These are phyloP conservation scores for Martensiomyces pterosporus DNA, from an alignment of 192 early-diverging fungal genomes.

Conservation along the genomic window DNA sequence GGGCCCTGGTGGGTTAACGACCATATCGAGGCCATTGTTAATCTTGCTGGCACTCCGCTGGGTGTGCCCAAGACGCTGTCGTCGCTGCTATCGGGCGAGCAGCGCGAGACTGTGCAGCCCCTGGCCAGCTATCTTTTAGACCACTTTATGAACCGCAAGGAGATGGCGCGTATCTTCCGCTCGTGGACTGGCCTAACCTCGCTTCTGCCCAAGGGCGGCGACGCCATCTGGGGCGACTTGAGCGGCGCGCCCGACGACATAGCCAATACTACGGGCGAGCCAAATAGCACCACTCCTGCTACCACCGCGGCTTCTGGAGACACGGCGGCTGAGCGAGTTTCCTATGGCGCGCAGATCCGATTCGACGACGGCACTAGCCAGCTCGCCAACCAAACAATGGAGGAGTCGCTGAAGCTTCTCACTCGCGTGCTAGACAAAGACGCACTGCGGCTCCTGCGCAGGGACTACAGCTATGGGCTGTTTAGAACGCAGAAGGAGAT, in stretches of 20 bases:
- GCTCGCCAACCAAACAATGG: slow-evolving; percentile 44
- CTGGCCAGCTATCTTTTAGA: slow-evolving; percentile 79
- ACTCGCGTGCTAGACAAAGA: slow-evolving; percentile 48
- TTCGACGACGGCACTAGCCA: slow-evolving; percentile 30
- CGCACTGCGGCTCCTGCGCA: slow-evolving; percentile 50
- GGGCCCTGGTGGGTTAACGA: slow-evolving; percentile 71
- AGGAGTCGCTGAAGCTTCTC: slow-evolving; percentile 52
- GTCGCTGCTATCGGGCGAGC: slow-evolving; percentile 73
- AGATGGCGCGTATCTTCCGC: slow-evolving; percentile 72
- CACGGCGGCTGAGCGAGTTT: slow-evolving; percentile 3
- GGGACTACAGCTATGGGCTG: slow-evolving; percentile 67
- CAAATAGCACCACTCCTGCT: no score
- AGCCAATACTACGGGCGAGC: not conserved
- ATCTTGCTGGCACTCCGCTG: slow-evolving; percentile 81
- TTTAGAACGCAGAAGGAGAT: slow-evolving; percentile 57
- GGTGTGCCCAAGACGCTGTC: slow-evolving; percentile 83
- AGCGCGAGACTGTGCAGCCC: slow-evolving; percentile 75
- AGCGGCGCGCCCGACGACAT: slow-evolving; percentile 71
- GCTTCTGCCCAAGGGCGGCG: slow-evolving; percentile 82
- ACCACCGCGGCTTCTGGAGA: no score
- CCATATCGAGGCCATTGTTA: slow-evolving; percentile 75
- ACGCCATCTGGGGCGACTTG: slow-evolving; percentile 70
- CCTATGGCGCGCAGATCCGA: slow-evolving; percentile 55
- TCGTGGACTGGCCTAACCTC: slow-evolving; percentile 75
- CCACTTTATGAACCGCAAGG: slow-evolving; percentile 73